Percentiles rank a stretch among this genome's conserved stretches.
These are phyloP conservation scores for Annona cherimola DNA, from an alignment of 164 flowering plant species.

Conservation along the genomic window DNA sequence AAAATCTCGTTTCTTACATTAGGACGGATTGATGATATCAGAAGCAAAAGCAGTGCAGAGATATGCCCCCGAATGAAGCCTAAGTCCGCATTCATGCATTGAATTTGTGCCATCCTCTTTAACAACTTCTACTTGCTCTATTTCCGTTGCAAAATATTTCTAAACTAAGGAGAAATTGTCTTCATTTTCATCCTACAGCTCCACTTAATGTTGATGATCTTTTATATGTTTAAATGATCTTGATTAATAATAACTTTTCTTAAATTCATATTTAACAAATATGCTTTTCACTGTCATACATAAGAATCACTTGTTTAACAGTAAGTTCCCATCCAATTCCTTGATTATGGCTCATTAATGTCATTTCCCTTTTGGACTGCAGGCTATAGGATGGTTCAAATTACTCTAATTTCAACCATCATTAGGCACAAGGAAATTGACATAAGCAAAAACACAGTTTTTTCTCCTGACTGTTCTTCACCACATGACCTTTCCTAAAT, in stretches of 20 bases:
- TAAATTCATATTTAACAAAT: not conserved
- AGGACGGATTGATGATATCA: too few species aligned
- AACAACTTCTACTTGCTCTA: too few species aligned
- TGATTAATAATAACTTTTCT: not conserved
- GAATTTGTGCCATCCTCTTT: too few species aligned
- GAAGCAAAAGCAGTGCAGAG: too few species aligned
- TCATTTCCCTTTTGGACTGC: not conserved
- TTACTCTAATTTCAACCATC: not conserved
- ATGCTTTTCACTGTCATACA: not conserved
- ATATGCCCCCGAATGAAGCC: too few species aligned
- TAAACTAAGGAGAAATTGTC: not conserved
- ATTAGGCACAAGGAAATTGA: not conserved
- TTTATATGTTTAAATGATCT: not conserved
- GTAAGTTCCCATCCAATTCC: not conserved
- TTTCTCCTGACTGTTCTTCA: not conserved
- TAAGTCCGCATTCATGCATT: too few species aligned
- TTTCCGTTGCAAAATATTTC: too few species aligned
- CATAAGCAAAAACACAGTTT: not conserved
- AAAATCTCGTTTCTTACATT: too few species aligned
- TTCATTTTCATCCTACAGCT: not conserved
- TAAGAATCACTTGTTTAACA: too few species aligned
- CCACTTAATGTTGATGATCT: not conserved
- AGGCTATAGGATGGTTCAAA: constrained; percentile 8
- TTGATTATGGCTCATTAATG: not conserved
- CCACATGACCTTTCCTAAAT: constrained; percentile 7